Base-by-base conservation (phyloP, 768 basidiomycete genomes). In the Boletus edulis region DNA sequence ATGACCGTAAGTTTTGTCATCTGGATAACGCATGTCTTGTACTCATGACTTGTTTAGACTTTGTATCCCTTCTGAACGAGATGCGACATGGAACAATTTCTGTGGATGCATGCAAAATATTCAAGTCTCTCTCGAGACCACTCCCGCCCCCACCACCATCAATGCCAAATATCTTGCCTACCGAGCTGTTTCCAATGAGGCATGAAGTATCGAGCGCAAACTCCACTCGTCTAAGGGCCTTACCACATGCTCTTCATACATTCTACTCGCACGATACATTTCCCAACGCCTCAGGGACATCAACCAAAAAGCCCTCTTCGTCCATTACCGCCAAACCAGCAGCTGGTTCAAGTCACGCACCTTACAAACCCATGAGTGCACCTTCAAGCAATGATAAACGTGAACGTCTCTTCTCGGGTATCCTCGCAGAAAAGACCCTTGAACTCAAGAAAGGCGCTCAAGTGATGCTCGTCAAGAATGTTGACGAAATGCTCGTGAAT, bases 61-160 rank as follows among this genome's bases (percentile, higher is more conserved):
- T 91, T 60, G 78, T 90, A 56, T 77, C 82, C 49, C 81, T 89
- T 67, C 70, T 92, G n/a, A 91, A 91, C 66, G 82, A 87, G 67
- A 82, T 89, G 72, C 81, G 89, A 27, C 81, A 79, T 44, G 89
- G 89, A 0, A 67, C 63, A 5, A 75, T 88, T 27, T 77, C 80
- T 0, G 57, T 68, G 0, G 65, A 72, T 1, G 81, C 83, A 1
- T 77, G 80, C 34, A 54, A 52, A 15, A 75, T 71, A 27, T 87
- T 87, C 73, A 72, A 71, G 32, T 63, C 69, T 4, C 76, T 88
- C 7, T 71, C 76, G 0, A 71, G 61, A 31, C 61, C 47, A 55
- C 59, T 70, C 20, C 60, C 62, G 2, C 67, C 55, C 20, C 62
- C 61, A 1, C 69, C 62, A 12, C 32, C 57, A 4, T 58, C 62